Percentiles rank a stretch among this genome's conserved stretches.
Conservation (phyloP, 2,329 filamentous ascomycete genomes). For the Bipolaris cookei region DNA sequence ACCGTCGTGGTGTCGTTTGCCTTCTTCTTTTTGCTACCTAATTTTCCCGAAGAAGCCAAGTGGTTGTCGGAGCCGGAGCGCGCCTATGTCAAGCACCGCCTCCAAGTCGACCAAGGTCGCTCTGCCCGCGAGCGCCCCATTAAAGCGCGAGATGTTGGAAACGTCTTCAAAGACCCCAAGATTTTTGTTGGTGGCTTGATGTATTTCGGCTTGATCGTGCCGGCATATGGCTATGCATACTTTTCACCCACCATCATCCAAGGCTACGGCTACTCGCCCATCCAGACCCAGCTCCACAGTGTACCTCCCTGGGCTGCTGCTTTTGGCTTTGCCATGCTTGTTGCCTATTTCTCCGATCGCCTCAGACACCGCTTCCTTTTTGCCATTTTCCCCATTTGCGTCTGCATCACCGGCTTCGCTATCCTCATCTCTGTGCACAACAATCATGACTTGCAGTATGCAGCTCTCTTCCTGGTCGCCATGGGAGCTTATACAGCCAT, state of each 20-base stretch:
- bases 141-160: slow-evolving; percentile 50
- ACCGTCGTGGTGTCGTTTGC: slow-evolving; percentile 54
- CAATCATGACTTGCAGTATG: slow-evolving; percentile 73
- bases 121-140: slow-evolving; percentile 55
- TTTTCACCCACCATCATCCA: slow-evolving; percentile 58
- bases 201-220: slow-evolving; percentile 56
- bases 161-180: slow-evolving; percentile 58
- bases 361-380: slow-evolving; percentile 77
- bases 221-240: slow-evolving; percentile 55
- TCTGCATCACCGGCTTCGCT: slow-evolving; percentile 75
- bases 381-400: slow-evolving; percentile 68
- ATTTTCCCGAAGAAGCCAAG: slow-evolving; percentile 58
- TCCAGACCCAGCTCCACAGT: slow-evolving; percentile 61
- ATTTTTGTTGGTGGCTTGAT: slow-evolving; percentile 58
- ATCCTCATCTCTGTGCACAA: slow-evolving; percentile 76
- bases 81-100: slow-evolving; percentile 54
- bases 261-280: slow-evolving; percentile 58
- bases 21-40: slow-evolving; percentile 57
- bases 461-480: slow-evolving; percentile 79
- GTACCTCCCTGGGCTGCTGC: slow-evolving; percentile 71
- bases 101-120: slow-evolving; percentile 56
- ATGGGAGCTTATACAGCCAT: slow-evolving; percentile 85
- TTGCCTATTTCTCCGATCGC: slow-evolving; percentile 75
- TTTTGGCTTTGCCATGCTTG: slow-evolving; percentile 77
- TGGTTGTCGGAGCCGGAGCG: slow-evolving; percentile 57